These are phyloP conservation scores for Elsinoe australis DNA, from an alignment of 2,329 filamentous ascomycete genomes.

Conservation along the genomic window DNA sequence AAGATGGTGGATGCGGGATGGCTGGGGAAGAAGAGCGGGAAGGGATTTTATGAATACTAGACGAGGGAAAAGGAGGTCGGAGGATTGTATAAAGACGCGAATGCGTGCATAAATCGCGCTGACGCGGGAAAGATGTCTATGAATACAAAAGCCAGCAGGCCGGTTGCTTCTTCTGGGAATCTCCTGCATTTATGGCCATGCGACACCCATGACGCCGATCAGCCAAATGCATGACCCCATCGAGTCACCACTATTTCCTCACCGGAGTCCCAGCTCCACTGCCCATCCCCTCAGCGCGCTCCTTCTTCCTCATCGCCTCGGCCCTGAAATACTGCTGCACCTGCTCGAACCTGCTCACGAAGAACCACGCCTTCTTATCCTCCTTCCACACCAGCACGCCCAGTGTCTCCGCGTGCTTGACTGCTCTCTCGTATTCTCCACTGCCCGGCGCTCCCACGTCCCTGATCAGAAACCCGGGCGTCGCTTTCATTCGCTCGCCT, in stretches of 20 bases:
- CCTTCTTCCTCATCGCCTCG: slow-evolving; percentile 39
- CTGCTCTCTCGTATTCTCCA: slow-evolving; percentile 58
- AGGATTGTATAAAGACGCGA: too few relatives aligned
- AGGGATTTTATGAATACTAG: slow-evolving; percentile 88
- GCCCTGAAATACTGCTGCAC: slow-evolving; percentile 67
- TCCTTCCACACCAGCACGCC: slow-evolving; percentile 85
- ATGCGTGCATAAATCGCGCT: too few relatives aligned
- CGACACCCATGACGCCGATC: too few relatives aligned
- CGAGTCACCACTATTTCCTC: neutral
- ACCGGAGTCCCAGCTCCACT: slow-evolving; percentile 8
- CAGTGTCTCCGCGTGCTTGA: slow-evolving; percentile 75
- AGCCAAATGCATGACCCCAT: neutral
- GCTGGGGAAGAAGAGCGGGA: slow-evolving; percentile 94
- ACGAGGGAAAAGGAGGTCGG: neutral
- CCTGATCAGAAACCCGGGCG: slow-evolving; percentile 76
- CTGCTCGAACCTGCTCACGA: slow-evolving; percentile 85
- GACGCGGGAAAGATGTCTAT: slow-evolving; percentile 3
- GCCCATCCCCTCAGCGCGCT: slow-evolving; percentile 22
- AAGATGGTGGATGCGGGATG: slow-evolving; percentile 99
- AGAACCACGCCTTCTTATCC: slow-evolving; percentile 74
- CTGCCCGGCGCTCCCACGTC: slow-evolving; percentile 61
- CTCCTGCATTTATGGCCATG: neutral
- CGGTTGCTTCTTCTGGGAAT: too few relatives aligned
- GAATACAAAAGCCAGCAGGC: slow-evolving; percentile 6
- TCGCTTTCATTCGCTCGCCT: slow-evolving; percentile 84